Evolutionary conservation across 1,284 basidiomycete species (phyloP).

Genomic region (Cryptococcus sp.): DNA sequence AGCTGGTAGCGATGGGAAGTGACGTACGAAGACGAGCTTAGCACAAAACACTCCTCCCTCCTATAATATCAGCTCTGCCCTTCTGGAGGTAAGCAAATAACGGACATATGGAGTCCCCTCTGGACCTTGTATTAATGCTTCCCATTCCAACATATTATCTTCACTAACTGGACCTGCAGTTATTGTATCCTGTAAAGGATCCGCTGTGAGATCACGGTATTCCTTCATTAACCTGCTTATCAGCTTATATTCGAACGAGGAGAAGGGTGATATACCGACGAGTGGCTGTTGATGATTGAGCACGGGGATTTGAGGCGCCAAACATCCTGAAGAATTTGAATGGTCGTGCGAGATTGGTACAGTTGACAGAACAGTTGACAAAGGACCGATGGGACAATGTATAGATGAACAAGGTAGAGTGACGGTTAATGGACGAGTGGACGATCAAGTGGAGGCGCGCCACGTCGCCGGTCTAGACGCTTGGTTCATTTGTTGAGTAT

Average conservation of each 20-base stretch:
- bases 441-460: no score
- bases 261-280: neutral
- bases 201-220: constrained; percentile 76
- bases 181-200: constrained; percentile 65
- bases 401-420: no score
- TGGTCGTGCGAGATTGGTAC: neutral
- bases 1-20: constrained; percentile 5
- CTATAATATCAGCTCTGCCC: constrained; percentile 46
- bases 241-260: neutral
- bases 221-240: constrained; percentile 68
- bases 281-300: neutral
- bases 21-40: constrained; percentile 80
- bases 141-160: constrained; percentile 97
- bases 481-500: no score
- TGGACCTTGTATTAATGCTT: constrained; percentile 91
- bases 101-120: constrained; percentile 94
- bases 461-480: no score
- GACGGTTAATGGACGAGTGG: no score
- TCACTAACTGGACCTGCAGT: constrained; percentile 86
- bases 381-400: neutral
- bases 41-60: constrained; percentile 97
- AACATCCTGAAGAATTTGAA: neutral
- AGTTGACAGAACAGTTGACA: neutral
- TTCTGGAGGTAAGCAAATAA: constrained; percentile 8
- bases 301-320: neutral